Evolutionary conservation across 2,329 filamentous ascomycete genomes (phyloP), one percentile per base, ranked within the genome.

Genomic region (Fusarium mundagurra): DNA sequence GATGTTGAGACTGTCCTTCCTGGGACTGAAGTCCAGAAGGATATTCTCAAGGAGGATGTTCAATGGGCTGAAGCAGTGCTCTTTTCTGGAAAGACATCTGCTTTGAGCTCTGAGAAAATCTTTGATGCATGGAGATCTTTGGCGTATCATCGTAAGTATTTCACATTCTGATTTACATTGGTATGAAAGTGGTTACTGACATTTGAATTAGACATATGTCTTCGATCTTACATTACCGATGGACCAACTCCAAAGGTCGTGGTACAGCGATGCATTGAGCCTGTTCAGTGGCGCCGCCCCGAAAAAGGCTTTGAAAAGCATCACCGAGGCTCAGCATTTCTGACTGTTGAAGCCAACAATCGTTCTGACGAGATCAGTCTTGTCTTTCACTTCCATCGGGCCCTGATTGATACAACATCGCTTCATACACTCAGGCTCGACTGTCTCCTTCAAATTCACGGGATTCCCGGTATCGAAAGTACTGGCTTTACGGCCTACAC

Each of bases 51-150:
- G 1, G 64, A 64, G 36, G 64, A 64, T 64, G 20, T 64, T 14
- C 60, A 67, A 48, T 67, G 64, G 64, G 60, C 64, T 34, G 59
- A 67, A 31, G 64, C 60, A 29, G 60, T 64, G 10, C 38, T 67
- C 24, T 64, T 47, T 3, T 59, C 64, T 13, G 64, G 60, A 20
- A 57, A 59, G 38, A 39, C 60, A 1, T 51, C 64, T 33, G 41
- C 43, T 13, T 59, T 67, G 33, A 47, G 38, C 38, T 53, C 41
- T 18, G 53, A 67, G 8, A 67, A 64, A 3, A 38, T 43, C n/a
- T 48, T 51, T n/a, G 47, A 64, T 43, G 33, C 33, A 9, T 67
- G 64, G 64, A 64, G 48, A 27, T 34, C 60, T 36, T 8, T 67
- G 14, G 64, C 64, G 14, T 67, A 48, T 58, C 60, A 53, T 14